These are phyloP conservation scores for Leccinum variicolor DNA, from an alignment of 768 basidiomycete species.

Conservation along the genomic window DNA sequence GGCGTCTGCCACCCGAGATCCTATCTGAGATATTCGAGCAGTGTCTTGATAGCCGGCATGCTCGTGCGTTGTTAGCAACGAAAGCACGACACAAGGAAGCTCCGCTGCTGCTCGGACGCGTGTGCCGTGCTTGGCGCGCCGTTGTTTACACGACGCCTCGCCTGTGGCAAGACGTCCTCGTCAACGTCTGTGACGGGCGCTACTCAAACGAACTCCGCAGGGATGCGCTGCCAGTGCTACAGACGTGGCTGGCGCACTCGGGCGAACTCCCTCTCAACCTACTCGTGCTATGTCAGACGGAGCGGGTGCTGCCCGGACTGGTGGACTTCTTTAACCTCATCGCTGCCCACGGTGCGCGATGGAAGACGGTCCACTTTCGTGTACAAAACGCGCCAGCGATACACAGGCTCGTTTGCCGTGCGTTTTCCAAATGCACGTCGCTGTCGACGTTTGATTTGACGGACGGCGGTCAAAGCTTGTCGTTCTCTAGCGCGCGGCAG, in stretches of 20 bases:
- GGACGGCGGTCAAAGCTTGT: conserved; percentile 15
- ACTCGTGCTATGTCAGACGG: conserved; percentile 17
- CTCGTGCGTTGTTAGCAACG: not conserved
- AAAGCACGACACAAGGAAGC: conserved; percentile 7
- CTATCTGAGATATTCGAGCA: conserved; percentile 24
- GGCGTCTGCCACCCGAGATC: conserved; percentile 24
- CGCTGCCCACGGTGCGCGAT: conserved; percentile 11
- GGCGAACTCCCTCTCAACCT: conserved; percentile 21
- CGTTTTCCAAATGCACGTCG: conserved; percentile 13
- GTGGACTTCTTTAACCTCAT: conserved; percentile 17
- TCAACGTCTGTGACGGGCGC: conserved; percentile 20
- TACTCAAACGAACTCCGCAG: conserved; percentile 17
- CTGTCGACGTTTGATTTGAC: conserved; percentile 19
- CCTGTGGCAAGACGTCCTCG: conserved; percentile 23
- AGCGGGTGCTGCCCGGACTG: conserved; percentile 21
- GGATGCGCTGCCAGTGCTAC: conserved; percentile 18
- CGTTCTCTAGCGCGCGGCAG: conserved; percentile 2
- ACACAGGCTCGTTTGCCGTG: conserved; percentile 3
- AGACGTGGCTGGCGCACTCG: conserved; percentile 21
- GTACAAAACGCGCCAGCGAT: conserved; percentile 20
- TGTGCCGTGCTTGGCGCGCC: conserved; percentile 29
- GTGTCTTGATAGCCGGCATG: conserved; percentile 10
- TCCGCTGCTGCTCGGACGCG: conserved; percentile 28
- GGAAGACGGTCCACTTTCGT: conserved; percentile 20
- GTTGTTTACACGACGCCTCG: conserved; percentile 24